phyloP scores from a whole-genome alignment of 805 yeast species.

The Teunomyces barrocoloradensis region DNA sequence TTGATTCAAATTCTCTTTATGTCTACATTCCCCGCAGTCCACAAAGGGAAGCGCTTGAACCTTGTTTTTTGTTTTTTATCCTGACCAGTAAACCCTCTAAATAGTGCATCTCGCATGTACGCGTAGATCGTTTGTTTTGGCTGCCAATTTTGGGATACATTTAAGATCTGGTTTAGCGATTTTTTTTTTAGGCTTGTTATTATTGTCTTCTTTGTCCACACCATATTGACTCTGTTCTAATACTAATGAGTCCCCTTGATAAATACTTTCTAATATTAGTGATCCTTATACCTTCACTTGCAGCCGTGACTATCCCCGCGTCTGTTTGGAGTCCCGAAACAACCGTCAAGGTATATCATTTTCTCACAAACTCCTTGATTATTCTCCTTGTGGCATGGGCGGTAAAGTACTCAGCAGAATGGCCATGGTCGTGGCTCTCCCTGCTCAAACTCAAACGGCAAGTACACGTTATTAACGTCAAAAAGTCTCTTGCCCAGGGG shows the following conservation, averaged over 20 bases:
- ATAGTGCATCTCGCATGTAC: not conserved
- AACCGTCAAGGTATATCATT: slow-evolving; percentile 19
- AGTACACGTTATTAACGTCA: slow-evolving; percentile 14
- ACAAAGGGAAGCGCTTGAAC: not conserved
- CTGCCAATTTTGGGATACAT: slow-evolving; percentile 1
- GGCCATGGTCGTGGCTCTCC: slow-evolving; percentile 43
- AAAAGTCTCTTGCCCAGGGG: slow-evolving; percentile 4
- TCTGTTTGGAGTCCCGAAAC: slow-evolving; percentile 3
- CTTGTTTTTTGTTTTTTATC: not conserved
- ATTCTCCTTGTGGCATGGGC: slow-evolving; percentile 33
- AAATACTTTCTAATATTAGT: slow-evolving; percentile 1
- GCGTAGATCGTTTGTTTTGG: slow-evolving; percentile 2
- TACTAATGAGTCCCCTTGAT: not conserved
- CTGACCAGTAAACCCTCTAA: not conserved
- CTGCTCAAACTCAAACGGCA: slow-evolving; percentile 19
- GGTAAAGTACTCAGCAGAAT: slow-evolving; percentile 32
- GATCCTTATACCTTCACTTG: slow-evolving; percentile 21
- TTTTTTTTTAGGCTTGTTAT: slow-evolving; percentile 2
- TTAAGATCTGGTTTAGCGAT: not conserved
- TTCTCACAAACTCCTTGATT: slow-evolving; percentile 31
- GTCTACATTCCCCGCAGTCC: not conserved
- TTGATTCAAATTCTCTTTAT: not conserved
- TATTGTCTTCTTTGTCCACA: not conserved
- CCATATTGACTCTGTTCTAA: not conserved
- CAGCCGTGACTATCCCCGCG: slow-evolving; percentile 25